A percentile compares a stretch with the other conserved stretches of the same genome.
Conservation (phyloP, 345 rosid species). For the Bruguiera parviflora region DNA sequence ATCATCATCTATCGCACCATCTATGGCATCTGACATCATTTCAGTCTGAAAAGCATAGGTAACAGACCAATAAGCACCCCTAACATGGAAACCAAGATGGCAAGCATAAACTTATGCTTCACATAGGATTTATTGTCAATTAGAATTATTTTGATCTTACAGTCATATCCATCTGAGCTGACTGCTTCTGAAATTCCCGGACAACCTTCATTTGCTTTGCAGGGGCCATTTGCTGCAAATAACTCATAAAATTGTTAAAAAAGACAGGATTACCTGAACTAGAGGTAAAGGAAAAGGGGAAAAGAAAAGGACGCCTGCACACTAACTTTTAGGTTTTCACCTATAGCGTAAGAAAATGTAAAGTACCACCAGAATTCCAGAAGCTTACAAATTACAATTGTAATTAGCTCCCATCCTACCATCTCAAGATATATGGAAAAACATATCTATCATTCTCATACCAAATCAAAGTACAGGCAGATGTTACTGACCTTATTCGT, state of each 20-base stretch:
- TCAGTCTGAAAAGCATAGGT: constrained; percentile 57
- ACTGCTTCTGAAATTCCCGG: constrained; percentile 85
- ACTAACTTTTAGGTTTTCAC: not conserved
- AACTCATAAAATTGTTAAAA: constrained; percentile 9
- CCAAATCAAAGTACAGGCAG: not conserved
- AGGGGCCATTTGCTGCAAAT: constrained; percentile 90
- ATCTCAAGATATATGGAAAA: not conserved
- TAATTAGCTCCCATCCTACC: constrained; percentile 2
- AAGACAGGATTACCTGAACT: not conserved
- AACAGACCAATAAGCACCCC: constrained; percentile 18
- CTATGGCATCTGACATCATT: constrained; percentile 94
- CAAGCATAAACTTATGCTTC: constrained; percentile 5
- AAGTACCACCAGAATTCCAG: not conserved
- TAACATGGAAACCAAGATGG: constrained; percentile 8
- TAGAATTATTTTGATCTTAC: constrained; percentile 44
- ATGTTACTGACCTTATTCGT: constrained; percentile 69
- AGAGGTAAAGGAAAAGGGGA: not conserved
- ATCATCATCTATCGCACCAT: constrained; percentile 80
- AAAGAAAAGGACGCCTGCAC: not conserved
- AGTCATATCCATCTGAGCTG: constrained; percentile 96
- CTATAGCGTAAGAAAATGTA: not conserved
- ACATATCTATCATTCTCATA: not conserved
- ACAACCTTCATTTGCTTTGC: constrained; percentile 74
- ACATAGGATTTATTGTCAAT: constrained; percentile 1
- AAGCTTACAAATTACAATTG: constrained; percentile 8